These are phyloP conservation scores for Salvia miltiorrhiza DNA, from an alignment of 257 asterid species.

Conservation along the genomic window DNA sequence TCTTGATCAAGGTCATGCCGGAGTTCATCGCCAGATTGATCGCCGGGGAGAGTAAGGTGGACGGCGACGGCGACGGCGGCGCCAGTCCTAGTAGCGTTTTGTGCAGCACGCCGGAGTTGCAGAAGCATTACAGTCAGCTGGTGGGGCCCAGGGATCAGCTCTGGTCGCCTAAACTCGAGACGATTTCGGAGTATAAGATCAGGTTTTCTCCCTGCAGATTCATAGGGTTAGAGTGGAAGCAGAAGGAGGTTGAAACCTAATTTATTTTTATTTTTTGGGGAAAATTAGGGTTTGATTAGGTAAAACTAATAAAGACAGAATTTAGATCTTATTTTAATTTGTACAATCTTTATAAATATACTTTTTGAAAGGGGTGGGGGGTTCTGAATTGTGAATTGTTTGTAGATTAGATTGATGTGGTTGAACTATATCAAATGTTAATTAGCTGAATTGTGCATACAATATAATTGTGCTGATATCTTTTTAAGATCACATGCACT, in stretches of 20 bases:
- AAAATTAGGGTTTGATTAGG: neutral
- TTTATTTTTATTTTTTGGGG: neutral
- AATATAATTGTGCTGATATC: too few relatives aligned
- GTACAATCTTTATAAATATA: too few relatives aligned
- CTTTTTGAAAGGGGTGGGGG: too few relatives aligned
- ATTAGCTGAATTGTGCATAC: too few relatives aligned
- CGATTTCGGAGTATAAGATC: constrained; percentile 59
- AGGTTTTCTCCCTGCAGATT: constrained; percentile 73
- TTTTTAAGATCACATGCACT: too few relatives aligned
- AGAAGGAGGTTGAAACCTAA: constrained; percentile 29
- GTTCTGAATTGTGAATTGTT: too few relatives aligned
- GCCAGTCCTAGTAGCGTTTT: constrained; percentile 10
- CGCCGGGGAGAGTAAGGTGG: neutral
- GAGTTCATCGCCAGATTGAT: constrained; percentile 53
- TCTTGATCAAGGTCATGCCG: constrained; percentile 54
- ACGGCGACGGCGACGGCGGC: neutral
- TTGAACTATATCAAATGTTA: too few relatives aligned
- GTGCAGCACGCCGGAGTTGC: constrained; percentile 85
- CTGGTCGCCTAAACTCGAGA: constrained; percentile 84
- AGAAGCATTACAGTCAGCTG: constrained; percentile 58
- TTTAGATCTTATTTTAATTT: too few relatives aligned
- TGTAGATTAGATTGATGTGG: too few relatives aligned
- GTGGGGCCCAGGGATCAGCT: constrained; percentile 57
- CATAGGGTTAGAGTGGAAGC: constrained; percentile 58
- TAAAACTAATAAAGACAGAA: too few relatives aligned